These are phyloP conservation scores for Sicyos baderoa DNA, from an alignment of 306 rosid genomes.

Conservation along the genomic window DNA sequence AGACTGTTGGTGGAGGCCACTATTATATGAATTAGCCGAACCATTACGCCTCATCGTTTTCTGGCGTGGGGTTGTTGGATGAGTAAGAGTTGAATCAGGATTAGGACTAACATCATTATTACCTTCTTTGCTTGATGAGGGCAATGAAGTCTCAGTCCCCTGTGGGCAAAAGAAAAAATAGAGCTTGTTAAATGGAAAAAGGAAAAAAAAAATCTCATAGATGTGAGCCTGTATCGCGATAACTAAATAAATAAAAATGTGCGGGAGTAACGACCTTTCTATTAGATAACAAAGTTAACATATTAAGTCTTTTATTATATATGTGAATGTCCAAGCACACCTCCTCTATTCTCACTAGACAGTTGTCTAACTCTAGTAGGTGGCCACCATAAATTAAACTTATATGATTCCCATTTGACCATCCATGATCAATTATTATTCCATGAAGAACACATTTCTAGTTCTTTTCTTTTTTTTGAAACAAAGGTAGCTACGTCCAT, in stretches of 20 bases:
- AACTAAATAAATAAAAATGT: neutral
- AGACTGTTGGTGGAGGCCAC: conserved; percentile 41
- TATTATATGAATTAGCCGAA: conserved; percentile 40
- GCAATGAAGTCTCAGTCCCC: conserved; percentile 40
- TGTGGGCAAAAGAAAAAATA: conserved; percentile 27
- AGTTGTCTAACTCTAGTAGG: no score
- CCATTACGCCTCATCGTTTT: conserved; percentile 38
- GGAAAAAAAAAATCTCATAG: neutral
- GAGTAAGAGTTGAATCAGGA: conserved; percentile 31
- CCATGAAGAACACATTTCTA: no score
- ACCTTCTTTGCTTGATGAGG: conserved; percentile 44
- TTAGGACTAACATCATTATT: conserved; percentile 19
- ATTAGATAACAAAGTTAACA: neutral
- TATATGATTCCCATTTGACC: no score
- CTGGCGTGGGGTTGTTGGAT: conserved; percentile 33
- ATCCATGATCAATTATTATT: neutral
- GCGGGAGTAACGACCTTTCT: neutral
- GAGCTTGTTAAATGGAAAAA: conserved; percentile 18
- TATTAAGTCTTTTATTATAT: neutral
- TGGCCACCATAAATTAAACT: no score
- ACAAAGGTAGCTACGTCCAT: no score
- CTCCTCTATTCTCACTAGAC: no score
- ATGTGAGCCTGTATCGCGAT: no score
- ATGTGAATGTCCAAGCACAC: no score
- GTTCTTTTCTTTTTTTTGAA: no score